phyloP scores from a whole-genome alignment of 768 basidiomycete genomes.

The Mycena albidolilacea region DNA sequence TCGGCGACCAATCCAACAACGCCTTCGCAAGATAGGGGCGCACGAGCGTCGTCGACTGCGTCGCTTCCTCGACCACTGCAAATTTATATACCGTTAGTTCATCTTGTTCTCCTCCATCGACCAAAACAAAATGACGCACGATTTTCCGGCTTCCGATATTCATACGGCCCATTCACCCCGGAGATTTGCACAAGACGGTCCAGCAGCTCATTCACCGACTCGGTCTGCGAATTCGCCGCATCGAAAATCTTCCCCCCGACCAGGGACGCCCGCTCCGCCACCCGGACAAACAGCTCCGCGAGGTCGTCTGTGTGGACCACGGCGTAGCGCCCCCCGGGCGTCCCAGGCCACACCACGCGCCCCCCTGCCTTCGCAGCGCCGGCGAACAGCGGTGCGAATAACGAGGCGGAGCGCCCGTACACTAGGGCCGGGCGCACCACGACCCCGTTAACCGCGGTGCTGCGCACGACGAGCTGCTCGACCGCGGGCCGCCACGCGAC shows the following conservation, averaged over 20 bases:
- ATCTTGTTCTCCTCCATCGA: neutral
- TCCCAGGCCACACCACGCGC: slow-evolving; percentile 39
- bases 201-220: slow-evolving; percentile 58
- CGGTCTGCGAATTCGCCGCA: slow-evolving; percentile 55
- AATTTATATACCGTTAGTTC: neutral
- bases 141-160: slow-evolving; percentile 50
- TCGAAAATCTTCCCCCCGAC: slow-evolving; percentile 58
- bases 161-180: slow-evolving; percentile 54
- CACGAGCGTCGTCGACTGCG: slow-evolving; percentile 48
- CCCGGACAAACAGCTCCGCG: slow-evolving; percentile 58
- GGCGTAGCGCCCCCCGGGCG: slow-evolving; percentile 40
- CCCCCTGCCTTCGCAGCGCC: slow-evolving; percentile 45
- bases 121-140: slow-evolving; percentile 45
- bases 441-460: slow-evolving; percentile 55
- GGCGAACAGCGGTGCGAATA: slow-evolving; percentile 51
- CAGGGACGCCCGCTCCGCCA: slow-evolving; percentile 55
- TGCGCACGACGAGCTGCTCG: slow-evolving; percentile 50
- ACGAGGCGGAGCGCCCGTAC: slow-evolving; percentile 59
- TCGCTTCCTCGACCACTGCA: slow-evolving; percentile 55
- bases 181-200: slow-evolving; percentile 54
- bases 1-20: slow-evolving; percentile 60
- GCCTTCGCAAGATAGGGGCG: slow-evolving; percentile 58
- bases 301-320: slow-evolving; percentile 62
- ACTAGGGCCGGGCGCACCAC: slow-evolving; percentile 61
- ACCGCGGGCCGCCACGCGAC: slow-evolving; percentile 51